Percentiles rank a stretch among this genome's conserved stretches.
phyloP scores from a whole-genome alignment of 495 filamentous ascomycete genomes.

The Talaromyces wortmannii region DNA sequence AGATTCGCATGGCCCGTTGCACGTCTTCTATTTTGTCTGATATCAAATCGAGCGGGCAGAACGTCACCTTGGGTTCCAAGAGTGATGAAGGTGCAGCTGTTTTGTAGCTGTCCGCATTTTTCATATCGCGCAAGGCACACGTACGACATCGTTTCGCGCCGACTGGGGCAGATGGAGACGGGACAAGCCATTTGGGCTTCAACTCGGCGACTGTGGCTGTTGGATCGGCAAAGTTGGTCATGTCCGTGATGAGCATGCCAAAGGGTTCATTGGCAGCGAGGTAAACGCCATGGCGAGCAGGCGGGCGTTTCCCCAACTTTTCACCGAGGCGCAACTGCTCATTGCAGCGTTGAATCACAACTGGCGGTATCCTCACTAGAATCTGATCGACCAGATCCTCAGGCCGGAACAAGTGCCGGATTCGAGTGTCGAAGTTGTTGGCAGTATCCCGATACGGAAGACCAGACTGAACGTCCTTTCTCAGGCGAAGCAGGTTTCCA shows the following conservation, averaged over 20 bases:
- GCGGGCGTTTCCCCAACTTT: conserved; percentile 22
- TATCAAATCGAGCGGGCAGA: conserved; percentile 54
- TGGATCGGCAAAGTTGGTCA: conserved; percentile 49
- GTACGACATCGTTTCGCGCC: conserved; percentile 69
- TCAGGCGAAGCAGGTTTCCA: conserved; percentile 57
- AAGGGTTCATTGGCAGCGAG: conserved; percentile 51
- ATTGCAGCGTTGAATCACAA: conserved; percentile 44
- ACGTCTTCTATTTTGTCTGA: conserved; percentile 31
- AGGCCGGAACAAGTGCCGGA: conserved; percentile 50
- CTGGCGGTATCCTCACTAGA: conserved; percentile 44
- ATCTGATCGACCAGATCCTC: conserved; percentile 54
- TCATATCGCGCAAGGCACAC: conserved; percentile 68
- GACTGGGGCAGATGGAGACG: conserved; percentile 69
- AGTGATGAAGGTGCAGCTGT: conserved; percentile 7
- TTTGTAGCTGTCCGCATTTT: conserved; percentile 18
- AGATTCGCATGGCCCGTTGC: conserved; percentile 23
- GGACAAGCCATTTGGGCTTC: conserved; percentile 92
- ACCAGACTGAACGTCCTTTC: conserved; percentile 53
- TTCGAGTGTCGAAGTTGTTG: conserved; percentile 47
- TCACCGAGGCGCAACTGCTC: conserved; percentile 34
- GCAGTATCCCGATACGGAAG: conserved; percentile 48
- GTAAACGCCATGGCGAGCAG: conserved; percentile 47
- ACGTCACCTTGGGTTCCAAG: conserved; percentile 15
- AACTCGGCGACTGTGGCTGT: conserved; percentile 57
- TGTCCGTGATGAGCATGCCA: conserved; percentile 74